Evolutionary conservation across 306 rosid genomes (phyloP), one percentile per base, ranked within the genome.

Genomic region (Prunus mira): DNA sequence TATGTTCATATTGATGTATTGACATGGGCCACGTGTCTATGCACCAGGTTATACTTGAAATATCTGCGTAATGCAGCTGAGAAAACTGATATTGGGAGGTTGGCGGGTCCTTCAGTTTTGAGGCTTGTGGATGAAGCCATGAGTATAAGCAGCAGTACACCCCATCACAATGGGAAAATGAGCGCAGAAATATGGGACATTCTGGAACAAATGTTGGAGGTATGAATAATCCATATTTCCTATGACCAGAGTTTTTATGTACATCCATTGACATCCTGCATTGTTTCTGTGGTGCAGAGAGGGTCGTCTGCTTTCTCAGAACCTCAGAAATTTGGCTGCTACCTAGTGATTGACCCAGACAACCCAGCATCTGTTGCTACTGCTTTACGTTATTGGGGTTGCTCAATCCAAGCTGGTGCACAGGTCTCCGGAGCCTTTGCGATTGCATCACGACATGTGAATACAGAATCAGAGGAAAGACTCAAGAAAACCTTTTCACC

Each of bases 301-400:
- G 98, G 93, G 67, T 84, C 98, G 4, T 86, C 88, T 50, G 85
- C 93, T 63, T 90, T 92, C 84, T 81, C 84, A 88, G 89, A 89
- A 65, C 92, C 93, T 14, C 81, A 80, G 72, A 90, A 67, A 78
- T 89, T 95, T 67, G 86, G 89, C 76, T 90, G 97, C 91, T 89
- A 84, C 77, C 87, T 95, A 73, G 92, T 88, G 81, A 88, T 92
- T 89, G 90, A 92, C 84, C 93, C 97, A 6, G 84, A 82, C 76
- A 86, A 81, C 81, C 90, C 85, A 30, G 84, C 83, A 70, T 90
- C 96, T 6, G 80, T 90, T 34, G 77, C 76, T 75, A 87, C 93
- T 71, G 99, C 99, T 6, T 79, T 86, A 70, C 91, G 97, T 52
- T 92, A 95, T 73, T 95, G 99, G 99, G 99, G 99, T 34, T 90